These are phyloP conservation scores for Lepidium didymum DNA, from an alignment of 345 rosid species.

Conservation along the genomic window DNA sequence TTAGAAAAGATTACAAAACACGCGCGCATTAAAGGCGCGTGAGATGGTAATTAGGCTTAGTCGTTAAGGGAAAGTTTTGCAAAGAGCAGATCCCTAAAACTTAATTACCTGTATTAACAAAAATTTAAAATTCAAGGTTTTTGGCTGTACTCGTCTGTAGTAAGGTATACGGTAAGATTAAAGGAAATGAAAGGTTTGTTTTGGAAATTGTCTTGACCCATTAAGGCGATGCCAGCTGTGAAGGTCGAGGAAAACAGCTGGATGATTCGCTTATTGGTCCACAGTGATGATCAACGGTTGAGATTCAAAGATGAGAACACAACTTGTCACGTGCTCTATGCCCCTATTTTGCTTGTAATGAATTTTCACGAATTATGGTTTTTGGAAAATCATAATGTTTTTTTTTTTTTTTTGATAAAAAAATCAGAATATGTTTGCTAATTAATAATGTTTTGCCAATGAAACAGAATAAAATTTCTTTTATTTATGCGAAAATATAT, in stretches of 20 bases:
- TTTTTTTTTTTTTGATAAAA: no score
- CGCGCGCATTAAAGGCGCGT: constrained; percentile 16
- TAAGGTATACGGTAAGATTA: not conserved
- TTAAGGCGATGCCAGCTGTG: constrained; percentile 26
- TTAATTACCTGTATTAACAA: constrained; percentile 7
- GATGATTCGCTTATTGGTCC: constrained; percentile 11
- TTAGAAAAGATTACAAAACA: not conserved
- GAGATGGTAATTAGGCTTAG: constrained; percentile 5
- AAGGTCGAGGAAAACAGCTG: constrained; percentile 26
- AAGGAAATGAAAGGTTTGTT: constrained; percentile 9
- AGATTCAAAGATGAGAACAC: constrained; percentile 15
- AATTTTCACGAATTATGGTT: not conserved
- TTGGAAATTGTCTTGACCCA: constrained; percentile 23
- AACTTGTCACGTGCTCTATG: constrained; percentile 32
- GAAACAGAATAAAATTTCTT: not conserved
- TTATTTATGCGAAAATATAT: not conserved
- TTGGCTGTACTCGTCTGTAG: not conserved
- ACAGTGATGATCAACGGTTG: not conserved
- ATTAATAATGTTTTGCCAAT: not conserved
- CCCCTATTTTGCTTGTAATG: constrained; percentile 3
- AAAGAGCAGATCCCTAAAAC: not conserved
- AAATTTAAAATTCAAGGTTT: not conserved
- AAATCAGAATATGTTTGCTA: constrained; percentile 15
- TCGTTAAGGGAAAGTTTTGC: constrained; percentile 22
- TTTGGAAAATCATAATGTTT: no score